phyloP scores from a whole-genome alignment of 2,329 filamentous ascomycete species.

The Zasmidium citrigriseum region DNA sequence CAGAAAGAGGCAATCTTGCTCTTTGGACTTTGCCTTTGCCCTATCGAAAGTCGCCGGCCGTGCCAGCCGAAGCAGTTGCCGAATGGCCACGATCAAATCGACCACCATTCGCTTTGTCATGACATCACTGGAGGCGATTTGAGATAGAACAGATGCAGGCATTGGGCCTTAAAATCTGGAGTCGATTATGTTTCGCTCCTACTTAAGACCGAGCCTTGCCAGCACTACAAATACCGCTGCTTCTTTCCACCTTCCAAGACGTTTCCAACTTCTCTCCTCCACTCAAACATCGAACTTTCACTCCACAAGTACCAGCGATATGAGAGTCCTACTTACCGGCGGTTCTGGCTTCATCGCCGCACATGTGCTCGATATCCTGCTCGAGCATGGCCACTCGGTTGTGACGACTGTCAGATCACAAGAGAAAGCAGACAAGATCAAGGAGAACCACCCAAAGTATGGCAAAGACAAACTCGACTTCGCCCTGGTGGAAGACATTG shows the following conservation, averaged over 20 bases:
- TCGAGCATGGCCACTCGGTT: constrained; percentile 58
- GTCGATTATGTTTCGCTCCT: constrained; percentile 8
- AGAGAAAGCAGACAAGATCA: constrained; percentile 63
- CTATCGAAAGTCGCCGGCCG: neutral
- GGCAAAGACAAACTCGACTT: constrained; percentile 62
- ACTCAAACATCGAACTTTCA: constrained; percentile 4
- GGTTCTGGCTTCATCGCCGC: constrained; percentile 67
- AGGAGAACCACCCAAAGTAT: constrained; percentile 52
- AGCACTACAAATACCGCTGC: neutral
- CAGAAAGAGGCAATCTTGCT: neutral
- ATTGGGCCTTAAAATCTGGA: neutral
- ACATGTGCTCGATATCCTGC: constrained; percentile 61
- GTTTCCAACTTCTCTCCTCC: neutral
- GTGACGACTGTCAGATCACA: constrained; percentile 64
- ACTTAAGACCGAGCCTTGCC: constrained; percentile 5
- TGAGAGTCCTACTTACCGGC: constrained; percentile 44
- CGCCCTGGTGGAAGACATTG: constrained; percentile 72
- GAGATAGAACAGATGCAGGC: neutral
- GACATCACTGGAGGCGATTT: constrained; percentile 8
- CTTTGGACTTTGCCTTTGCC: neutral
- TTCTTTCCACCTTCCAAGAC: neutral
- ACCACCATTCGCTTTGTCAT: neutral
- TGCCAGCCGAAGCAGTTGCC: neutral
- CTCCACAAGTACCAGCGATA: constrained; percentile 13
- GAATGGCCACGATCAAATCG: neutral